A percentile compares a stretch with the other conserved stretches of the same genome.
These are phyloP conservation scores for Boletus semigastroideus DNA, from an alignment of 1,284 basidiomycete genomes.

Conservation along the genomic window DNA sequence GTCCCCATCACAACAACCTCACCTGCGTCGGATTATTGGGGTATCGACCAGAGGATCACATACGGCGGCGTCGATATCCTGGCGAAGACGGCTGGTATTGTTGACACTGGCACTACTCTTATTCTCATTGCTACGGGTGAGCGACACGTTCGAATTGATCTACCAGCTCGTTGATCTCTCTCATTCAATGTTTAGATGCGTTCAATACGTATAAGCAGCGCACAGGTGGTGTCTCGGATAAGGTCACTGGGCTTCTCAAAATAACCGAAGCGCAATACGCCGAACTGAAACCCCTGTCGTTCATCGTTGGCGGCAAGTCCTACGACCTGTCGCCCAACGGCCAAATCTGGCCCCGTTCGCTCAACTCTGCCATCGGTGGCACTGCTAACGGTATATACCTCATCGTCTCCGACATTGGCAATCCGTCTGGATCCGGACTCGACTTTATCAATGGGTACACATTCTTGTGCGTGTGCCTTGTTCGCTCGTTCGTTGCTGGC, in stretches of 20 bases:
- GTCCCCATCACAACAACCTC: too few species aligned
- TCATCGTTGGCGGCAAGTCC: conserved; percentile 35
- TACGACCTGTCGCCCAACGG: conserved; percentile 44
- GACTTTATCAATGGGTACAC: conserved; percentile 2
- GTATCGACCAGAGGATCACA: conserved; percentile 26
- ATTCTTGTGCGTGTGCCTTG: conserved; percentile 16
- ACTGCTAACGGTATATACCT: conserved; percentile 43
- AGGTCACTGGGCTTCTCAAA: conserved; percentile 42
- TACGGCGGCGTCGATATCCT: conserved; percentile 45
- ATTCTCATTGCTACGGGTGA: conserved; percentile 40
- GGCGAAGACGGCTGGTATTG: conserved; percentile 30
- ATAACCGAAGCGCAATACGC: conserved; percentile 38
- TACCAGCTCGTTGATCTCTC: background rate
- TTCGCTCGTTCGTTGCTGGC: background rate
- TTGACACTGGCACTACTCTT: conserved; percentile 47
- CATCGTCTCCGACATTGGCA: background rate
- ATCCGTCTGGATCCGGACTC: rapidly evolving
- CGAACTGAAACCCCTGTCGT: conserved; percentile 4
- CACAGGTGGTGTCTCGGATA: conserved; percentile 53
- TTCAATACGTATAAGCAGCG: conserved; percentile 47
- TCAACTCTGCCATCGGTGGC: conserved; percentile 45
- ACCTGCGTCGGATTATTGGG: too few species aligned
- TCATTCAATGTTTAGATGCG: conserved; percentile 38
- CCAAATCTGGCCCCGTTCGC: conserved; percentile 51
- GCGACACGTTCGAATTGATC: background rate